Percentiles rank a stretch among this genome's conserved stretches.
phyloP scores from a whole-genome alignment of 106 monocot genomes.

The Dendrobium catenatum region DNA sequence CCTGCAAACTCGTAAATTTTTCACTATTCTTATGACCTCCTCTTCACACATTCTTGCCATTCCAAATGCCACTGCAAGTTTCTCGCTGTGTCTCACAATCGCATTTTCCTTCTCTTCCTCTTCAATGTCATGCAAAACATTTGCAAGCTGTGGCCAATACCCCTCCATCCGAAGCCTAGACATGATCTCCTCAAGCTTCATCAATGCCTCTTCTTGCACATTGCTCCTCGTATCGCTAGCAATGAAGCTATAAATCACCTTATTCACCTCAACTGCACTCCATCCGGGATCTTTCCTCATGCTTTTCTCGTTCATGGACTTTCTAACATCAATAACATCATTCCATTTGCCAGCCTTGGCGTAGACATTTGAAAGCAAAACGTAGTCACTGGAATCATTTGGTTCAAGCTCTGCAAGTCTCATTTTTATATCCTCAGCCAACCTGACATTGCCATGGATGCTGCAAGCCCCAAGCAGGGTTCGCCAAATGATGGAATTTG shows the following conservation, averaged over 20 bases:
- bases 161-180: constrained; percentile 30
- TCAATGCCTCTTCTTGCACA: constrained; percentile 23
- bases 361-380: constrained; percentile 50
- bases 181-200: constrained; percentile 37
- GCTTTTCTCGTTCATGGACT: constrained; percentile 30
- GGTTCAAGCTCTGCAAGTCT: constrained; percentile 49
- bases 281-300: constrained; percentile 57
- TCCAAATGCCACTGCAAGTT: constrained; percentile 64
- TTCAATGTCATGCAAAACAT: constrained; percentile 50
- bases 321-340: constrained; percentile 37
- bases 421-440: constrained; percentile 41
- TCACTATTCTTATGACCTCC: constrained; percentile 44
- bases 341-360: constrained; percentile 48
- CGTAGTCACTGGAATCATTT: constrained; percentile 36
- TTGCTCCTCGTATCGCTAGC: constrained; percentile 19
- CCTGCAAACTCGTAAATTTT: constrained; percentile 44
- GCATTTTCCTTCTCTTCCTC: constrained; percentile 49
- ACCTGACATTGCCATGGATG: constrained; percentile 39
- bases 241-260: constrained; percentile 28
- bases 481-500: constrained; percentile 59
- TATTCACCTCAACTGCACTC: constrained; percentile 53
- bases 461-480: constrained; percentile 73
- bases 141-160: constrained; percentile 28
- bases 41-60: constrained; percentile 17
- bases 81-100: constrained; percentile 47